A percentile compares a stretch with the other conserved stretches of the same genome.
Conservation (phyloP, 2,329 filamentous ascomycete genomes). For the Fusarium tjaetaba region DNA sequence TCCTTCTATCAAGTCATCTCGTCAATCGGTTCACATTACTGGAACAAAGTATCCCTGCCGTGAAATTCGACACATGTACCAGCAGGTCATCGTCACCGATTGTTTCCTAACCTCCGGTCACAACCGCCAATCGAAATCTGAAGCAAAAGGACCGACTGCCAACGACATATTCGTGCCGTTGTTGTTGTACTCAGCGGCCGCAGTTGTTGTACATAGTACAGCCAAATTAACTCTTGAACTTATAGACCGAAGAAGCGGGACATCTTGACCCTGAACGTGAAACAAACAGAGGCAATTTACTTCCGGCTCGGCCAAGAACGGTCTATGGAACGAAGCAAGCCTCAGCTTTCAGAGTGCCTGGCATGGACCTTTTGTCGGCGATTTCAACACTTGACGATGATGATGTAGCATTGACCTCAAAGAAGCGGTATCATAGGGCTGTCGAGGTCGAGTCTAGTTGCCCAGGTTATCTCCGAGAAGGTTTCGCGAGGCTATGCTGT, state of each 20-base stretch:
- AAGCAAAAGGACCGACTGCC: background rate
- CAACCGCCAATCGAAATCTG: background rate
- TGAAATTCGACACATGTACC: background rate
- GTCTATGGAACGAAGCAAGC: background rate
- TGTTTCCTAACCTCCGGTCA: background rate
- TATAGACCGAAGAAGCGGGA: slow-evolving; percentile 24
- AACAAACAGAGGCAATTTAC: slow-evolving; percentile 10
- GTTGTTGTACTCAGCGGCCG: slow-evolving; percentile 2
- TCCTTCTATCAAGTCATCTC: background rate
- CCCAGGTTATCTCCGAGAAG: background rate
- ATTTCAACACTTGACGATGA: background rate
- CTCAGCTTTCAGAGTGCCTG: slow-evolving; percentile 1
- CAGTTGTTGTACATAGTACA: slow-evolving; percentile 3
- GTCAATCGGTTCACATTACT: slow-evolving; percentile 4
- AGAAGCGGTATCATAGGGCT: slow-evolving; percentile 20
- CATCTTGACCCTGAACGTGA: slow-evolving; percentile 23
- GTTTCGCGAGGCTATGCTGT: slow-evolving; percentile 5
- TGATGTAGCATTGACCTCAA: slow-evolving; percentile 8
- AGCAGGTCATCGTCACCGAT: background rate
- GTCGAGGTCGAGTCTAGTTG: slow-evolving; percentile 2
- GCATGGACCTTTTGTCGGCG: slow-evolving; percentile 13
- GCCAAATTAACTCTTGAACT: slow-evolving; percentile 6
- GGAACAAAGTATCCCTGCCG: slow-evolving; percentile 7
- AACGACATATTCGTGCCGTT: slow-evolving; percentile 10
- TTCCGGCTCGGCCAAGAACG: background rate